These are phyloP conservation scores for Colletotrichum noveboracense DNA, from an alignment of 2,329 filamentous ascomycete species.

Conservation along the genomic window DNA sequence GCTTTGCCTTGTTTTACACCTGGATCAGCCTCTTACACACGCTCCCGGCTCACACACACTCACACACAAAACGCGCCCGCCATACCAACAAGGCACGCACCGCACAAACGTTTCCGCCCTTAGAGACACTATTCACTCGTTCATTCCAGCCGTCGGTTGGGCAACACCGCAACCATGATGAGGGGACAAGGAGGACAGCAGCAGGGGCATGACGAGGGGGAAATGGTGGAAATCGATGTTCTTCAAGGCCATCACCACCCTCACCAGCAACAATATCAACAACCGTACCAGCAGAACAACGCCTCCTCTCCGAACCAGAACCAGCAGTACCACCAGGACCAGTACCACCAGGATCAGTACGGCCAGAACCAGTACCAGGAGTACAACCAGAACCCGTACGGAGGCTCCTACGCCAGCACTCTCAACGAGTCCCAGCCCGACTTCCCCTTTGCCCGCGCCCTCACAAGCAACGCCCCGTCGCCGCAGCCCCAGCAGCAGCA, in stretches of 20 bases:
- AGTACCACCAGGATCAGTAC: conserved; percentile 15
- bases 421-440: neutral
- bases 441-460: conserved; percentile 7
- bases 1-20: conserved; percentile 3
- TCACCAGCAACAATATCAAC: conserved; percentile 18
- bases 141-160: conserved; percentile 21
- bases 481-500: conserved; percentile 11
- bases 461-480: conserved; percentile 11
- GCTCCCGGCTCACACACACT: neutral
- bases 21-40: neutral
- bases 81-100: neutral
- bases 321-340: conserved; percentile 32
- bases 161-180: conserved; percentile 23
- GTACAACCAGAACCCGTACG: neutral
- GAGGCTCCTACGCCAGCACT: neutral
- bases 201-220: conserved; percentile 32
- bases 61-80: neutral
- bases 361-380: neutral
- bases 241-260: conserved; percentile 26
- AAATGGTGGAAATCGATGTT: conserved; percentile 40
- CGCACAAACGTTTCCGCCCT: neutral
- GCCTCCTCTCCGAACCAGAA: conserved; percentile 19
- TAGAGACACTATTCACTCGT: conserved; percentile 13
- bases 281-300: conserved; percentile 23
- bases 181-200: conserved; percentile 24